Evolutionary conservation across 352 stramenopile species (phyloP), one percentile per base, ranked within the genome.

Genomic region (Pythium pyrilobum): DNA sequence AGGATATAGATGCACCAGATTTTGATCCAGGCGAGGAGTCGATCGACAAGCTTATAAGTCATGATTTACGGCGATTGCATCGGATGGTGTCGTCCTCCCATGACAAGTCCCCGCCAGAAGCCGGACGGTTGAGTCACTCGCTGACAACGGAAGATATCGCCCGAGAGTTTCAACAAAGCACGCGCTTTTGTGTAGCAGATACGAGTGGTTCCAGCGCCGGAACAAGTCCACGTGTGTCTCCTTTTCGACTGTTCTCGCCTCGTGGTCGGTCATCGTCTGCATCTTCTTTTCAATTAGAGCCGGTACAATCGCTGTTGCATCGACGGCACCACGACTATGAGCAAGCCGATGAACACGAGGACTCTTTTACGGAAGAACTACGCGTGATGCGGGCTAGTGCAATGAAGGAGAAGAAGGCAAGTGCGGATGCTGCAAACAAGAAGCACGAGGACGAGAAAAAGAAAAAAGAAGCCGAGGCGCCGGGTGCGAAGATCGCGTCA

Each of bases 291-390:
- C 32, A n/a, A 5, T 33, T 63, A 0, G 23, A 45, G 31, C 31
- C 54, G 11, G 45, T 62, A 11, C 42, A 10, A 39, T 71, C 21
- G 47, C 62, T 43, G 9, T 16, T 42, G 1, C 34, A 52, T 8
- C 25, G 28, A 24, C 4, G 18, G 15, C 15, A 29, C 8, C 24
- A 29, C 23, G 4, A 32, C 11, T 24, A 10, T 3, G 9, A 52
- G 21, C 25, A 28, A 15, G 7, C 31, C 28, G 10, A 16, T n/a
- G 56, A 62, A 2, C 27, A 49, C 13, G 70, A 77, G n/a, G 71
- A 82, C n/a, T 77, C 66, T 3, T 81, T 86, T 46, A 51, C 59
- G 3, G 56, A 77, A 32, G 72, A 84, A 44, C 59, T 86, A 21
- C 54, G 46, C 10, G 48, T 54, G 6, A 24, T 86, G 34, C 54